Base-by-base conservation (phyloP, 305 asterid species). In the Salvia sclarea region DNA sequence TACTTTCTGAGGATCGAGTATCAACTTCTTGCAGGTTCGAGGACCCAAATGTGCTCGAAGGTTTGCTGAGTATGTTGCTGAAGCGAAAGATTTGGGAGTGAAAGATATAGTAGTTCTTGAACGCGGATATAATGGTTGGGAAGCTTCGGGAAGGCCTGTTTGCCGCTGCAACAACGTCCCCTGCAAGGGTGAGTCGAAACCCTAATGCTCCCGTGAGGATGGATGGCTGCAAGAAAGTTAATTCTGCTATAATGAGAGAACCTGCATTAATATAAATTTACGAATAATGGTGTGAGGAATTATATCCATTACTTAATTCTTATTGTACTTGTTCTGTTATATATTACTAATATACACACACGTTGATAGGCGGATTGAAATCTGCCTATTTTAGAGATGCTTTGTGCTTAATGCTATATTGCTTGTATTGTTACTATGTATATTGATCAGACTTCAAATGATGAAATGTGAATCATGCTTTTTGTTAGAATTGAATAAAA, bases 101-200 rank as follows among this genome's bases (percentile, higher is more conserved):
- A 84, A 83, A 78, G 84, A 86, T 48, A 81, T 92, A 18, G 83
- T 92, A 96, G 79, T 90, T 54, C 74, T 92, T 64, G 95, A 92
- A 45, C 89, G 89, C 0, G 98, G 98, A 31, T 92, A 67, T 64
- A 92, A 86, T 55, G 98, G 97, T 20, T 92, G 97, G 97, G 95
- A 88, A 82, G 81, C 96, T 66, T 84, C 95, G 0, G 98, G 97
- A 49, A 83, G 80, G 58, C 96, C 97, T 2, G 86, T 92, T 54
- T 90, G 98, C 63, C 93, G 81, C 62, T 92, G 98, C 85, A 78
- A 69, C 52, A 88, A 88, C 14, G 49, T 38, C 21, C 83, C 89
- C 53, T 90, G 98, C 83, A 92, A 88, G 74, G 87, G 91, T 16
- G 79, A 78, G 68, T 74, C 71, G 61, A 64, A 70, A 33, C 50